Percentiles rank a stretch among this genome's conserved stretches.
Evolutionary conservation across 257 asterid genomes (phyloP).

Genomic region (Thymus quinquecostatus): DNA sequence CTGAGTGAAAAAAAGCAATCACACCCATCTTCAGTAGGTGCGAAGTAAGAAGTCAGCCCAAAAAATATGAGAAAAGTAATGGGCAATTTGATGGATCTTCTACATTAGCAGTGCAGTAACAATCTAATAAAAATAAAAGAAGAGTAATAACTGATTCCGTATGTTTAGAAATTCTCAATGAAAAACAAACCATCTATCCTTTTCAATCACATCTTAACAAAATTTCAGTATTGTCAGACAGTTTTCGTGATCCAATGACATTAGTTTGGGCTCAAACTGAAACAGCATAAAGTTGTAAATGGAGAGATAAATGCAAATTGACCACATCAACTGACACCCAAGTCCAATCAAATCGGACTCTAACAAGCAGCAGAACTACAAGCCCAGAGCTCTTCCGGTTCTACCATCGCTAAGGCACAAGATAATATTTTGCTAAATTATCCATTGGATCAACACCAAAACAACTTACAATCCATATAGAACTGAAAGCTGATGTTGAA

Average conservation of each 20-base stretch:
- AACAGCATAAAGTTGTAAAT: conserved; percentile 12
- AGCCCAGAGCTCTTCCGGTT: conserved; percentile 14
- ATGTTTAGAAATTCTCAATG: conserved; percentile 15
- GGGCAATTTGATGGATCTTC: conserved; percentile 24
- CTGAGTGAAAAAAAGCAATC: conserved; percentile 5
- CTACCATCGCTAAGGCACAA: conserved; percentile 9
- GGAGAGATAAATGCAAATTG: conserved; percentile 17
- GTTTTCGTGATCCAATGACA: neutral
- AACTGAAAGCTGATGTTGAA: conserved; percentile 18
- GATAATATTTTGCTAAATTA: conserved; percentile 13
- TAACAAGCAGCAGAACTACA: conserved; percentile 24
- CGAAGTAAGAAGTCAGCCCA: conserved; percentile 20
- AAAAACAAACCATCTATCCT: conserved; percentile 11
- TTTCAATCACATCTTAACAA: neutral
- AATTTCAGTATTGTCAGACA: neutral
- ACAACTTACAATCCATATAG: conserved; percentile 19
- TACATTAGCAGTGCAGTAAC: conserved; percentile 17
- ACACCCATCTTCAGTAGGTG: conserved; percentile 15
- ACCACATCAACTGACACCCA: conserved; percentile 16
- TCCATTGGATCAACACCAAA: conserved; percentile 14
- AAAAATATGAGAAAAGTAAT: conserved; percentile 16
- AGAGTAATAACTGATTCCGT: neutral
- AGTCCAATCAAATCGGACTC: conserved; percentile 27
- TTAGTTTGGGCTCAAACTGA: neutral
- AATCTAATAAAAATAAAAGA: conserved; percentile 4